Evolutionary conservation across 2,329 filamentous ascomycete genomes (phyloP), one percentile per base, ranked within the genome.

Genomic region (Botrytis byssoidea): DNA sequence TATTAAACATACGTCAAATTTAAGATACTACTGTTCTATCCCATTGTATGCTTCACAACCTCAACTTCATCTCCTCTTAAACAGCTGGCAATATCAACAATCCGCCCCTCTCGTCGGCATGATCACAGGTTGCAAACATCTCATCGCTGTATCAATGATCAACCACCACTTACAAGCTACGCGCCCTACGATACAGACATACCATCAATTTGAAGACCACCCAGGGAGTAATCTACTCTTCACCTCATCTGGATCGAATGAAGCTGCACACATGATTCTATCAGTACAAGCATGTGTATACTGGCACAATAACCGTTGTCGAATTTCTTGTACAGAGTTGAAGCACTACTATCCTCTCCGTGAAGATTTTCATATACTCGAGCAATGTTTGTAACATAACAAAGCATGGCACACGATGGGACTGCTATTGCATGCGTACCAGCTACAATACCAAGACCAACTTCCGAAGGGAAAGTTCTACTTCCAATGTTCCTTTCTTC

Each of bases 41-140:
- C 25, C 25, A 18, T 37, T 20, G 1, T 29, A 57, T 57, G 22
- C 16, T n/a, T 42, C 16, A 14, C 48, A 57, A 5, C 7, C 25
- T 57, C 37, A 57, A 9, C n/a, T 16, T 22, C 7, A 18, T 42
- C 48, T 68, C 1, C 10, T 29, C 3, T 29, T 25, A 9, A 46
- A 46, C n/a, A 14, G 20, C 32, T 71, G n/a, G 1, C 9, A 37
- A 25, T 2, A 55, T 74, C 71, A 5, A 71, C 40, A 12, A 85
- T 83, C 84, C 85, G 86, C 29, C 85, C 82, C 75, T 86, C 83
- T 0, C 85, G 85, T 14, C 82, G 75, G 76, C 82, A 87, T 1
- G 76, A 73, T 70, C 82, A 82, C 0, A 85, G 82, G 42, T 82
- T 76, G 82, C 82, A 78, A 83, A 86, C 79, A 85, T 85, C 14